These are phyloP conservation scores for Barbarea vulgaris DNA, from an alignment of 345 rosid genomes.

Conservation along the genomic window DNA sequence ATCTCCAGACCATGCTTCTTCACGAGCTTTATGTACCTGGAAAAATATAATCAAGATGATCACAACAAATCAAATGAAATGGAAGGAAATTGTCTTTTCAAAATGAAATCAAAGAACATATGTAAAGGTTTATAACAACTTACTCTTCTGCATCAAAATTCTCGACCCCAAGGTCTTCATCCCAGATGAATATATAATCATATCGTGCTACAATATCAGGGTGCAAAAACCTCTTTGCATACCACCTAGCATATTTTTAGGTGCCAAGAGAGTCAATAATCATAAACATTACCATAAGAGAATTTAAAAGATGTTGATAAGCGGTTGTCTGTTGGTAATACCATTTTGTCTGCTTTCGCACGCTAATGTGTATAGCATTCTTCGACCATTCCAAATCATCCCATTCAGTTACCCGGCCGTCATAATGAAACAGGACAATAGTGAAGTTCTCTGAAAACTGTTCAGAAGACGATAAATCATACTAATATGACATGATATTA, in stretches of 20 bases:
- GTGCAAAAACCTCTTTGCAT: constrained; percentile 98
- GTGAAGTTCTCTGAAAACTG: constrained; percentile 95
- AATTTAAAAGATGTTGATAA: background rate
- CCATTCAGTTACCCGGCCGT: constrained; percentile 89
- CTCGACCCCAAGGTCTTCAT: constrained; percentile 94
- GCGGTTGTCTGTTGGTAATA: constrained; percentile 34
- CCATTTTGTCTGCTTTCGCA: constrained; percentile 92
- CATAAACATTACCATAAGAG: constrained; percentile 7
- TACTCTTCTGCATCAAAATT: constrained; percentile 92
- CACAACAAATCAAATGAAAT: constrained; percentile 14
- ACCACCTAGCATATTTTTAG: constrained; percentile 72
- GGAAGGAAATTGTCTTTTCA: background rate
- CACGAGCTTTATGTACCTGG: constrained; percentile 79
- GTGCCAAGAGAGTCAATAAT: constrained; percentile 14
- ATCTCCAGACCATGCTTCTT: constrained; percentile 94
- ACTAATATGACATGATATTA: background rate
- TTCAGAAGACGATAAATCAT: constrained; percentile 33
- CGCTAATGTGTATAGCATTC: constrained; percentile 89
- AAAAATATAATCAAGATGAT: constrained; percentile 8
- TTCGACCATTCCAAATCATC: constrained; percentile 98
- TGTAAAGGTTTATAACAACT: constrained; percentile 36
- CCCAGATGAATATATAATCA: constrained; percentile 97
- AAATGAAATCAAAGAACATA: constrained; percentile 5
- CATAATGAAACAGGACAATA: constrained; percentile 91
- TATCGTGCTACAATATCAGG: constrained; percentile 93